Evolutionary conservation across 2,329 filamentous ascomycete genomes (phyloP).

Genomic region (Basipetospora chlamydospora): DNA sequence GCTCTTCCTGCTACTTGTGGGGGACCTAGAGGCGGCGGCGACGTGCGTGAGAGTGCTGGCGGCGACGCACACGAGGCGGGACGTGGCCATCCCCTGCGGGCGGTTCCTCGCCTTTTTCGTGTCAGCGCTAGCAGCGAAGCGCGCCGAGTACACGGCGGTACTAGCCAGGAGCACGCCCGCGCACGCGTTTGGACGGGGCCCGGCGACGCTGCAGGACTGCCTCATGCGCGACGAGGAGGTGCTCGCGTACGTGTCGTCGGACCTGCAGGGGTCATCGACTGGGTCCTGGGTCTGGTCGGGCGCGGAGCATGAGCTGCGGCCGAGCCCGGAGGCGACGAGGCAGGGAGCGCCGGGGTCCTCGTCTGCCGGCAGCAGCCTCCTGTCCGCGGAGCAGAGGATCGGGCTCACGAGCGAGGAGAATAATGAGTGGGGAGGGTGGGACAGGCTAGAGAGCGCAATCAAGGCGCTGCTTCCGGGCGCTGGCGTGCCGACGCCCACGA

Average conservation of each 20-base stretch:
- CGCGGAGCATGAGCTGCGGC: constrained; percentile 32
- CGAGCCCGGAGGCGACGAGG: constrained; percentile 15
- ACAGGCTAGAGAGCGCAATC: constrained; percentile 43
- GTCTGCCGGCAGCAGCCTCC: too few species aligned
- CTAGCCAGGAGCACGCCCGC: constrained; percentile 19
- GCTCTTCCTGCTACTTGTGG: constrained; percentile 62
- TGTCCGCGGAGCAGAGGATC: constrained; percentile 18
- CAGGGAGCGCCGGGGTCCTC: constrained; percentile 10
- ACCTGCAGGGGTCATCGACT: constrained; percentile 67
- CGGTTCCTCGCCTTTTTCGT: constrained; percentile 73
- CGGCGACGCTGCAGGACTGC: constrained; percentile 18
- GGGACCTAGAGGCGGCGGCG: constrained; percentile 57
- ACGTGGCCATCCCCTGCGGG: constrained; percentile 65
- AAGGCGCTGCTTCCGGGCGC: constrained; percentile 12
- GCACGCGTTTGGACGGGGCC: constrained; percentile 15
- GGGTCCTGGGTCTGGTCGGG: constrained; percentile 73
- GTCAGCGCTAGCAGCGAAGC: constrained; percentile 44
- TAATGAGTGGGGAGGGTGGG: constrained; percentile 70
- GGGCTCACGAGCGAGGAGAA: constrained; percentile 41
- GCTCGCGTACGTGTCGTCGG: constrained; percentile 70
- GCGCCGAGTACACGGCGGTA: constrained; percentile 28
- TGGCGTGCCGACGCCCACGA: constrained; percentile 17
- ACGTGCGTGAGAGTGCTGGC: constrained; percentile 59
- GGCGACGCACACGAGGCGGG: constrained; percentile 55
- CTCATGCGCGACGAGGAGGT: constrained; percentile 65